Percentiles rank a stretch among this genome's conserved stretches.
Evolutionary conservation across 805 yeast genomes (phyloP).

Genomic region (Saturnispora saitoi): DNA sequence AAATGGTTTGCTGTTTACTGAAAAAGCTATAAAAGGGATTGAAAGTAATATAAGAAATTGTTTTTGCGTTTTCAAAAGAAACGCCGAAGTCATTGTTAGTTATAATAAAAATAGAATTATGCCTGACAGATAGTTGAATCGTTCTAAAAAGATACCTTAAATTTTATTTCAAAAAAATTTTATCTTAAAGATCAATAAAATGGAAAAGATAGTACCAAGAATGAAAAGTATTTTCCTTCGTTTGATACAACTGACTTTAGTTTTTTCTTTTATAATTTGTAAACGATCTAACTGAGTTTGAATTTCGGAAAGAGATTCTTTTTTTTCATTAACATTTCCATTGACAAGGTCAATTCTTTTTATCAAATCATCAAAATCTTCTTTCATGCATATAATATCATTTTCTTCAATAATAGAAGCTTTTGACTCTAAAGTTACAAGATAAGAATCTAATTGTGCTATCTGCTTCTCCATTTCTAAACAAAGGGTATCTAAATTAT

Average conservation of each 20-base stretch:
- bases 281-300: slow-evolving; percentile 16
- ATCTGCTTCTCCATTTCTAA: slow-evolving; percentile 23
- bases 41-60: too few relatives aligned
- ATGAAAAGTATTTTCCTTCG: slow-evolving; percentile 6
- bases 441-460: slow-evolving; percentile 22
- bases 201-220: background rate
- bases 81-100: too few relatives aligned
- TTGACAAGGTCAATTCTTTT: slow-evolving; percentile 23
- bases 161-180: background rate
- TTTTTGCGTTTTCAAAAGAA: too few relatives aligned
- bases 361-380: slow-evolving; percentile 22
- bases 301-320: slow-evolving; percentile 17
- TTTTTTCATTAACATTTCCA: slow-evolving; percentile 16
- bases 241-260: slow-evolving; percentile 8
- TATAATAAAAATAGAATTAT: too few relatives aligned
- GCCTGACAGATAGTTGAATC: too few relatives aligned
- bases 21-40: background rate
- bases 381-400: slow-evolving; percentile 20
- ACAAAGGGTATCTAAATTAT: slow-evolving; percentile 24
- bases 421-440: slow-evolving; percentile 22
- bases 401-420: slow-evolving; percentile 16
- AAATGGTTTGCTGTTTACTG: background rate
- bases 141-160: too few relatives aligned
- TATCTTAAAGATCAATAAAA: background rate
- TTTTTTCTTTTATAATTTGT: slow-evolving; percentile 16